phyloP scores from a whole-genome alignment of 805 yeast genomes.

The Kodamaea sagamina region DNA sequence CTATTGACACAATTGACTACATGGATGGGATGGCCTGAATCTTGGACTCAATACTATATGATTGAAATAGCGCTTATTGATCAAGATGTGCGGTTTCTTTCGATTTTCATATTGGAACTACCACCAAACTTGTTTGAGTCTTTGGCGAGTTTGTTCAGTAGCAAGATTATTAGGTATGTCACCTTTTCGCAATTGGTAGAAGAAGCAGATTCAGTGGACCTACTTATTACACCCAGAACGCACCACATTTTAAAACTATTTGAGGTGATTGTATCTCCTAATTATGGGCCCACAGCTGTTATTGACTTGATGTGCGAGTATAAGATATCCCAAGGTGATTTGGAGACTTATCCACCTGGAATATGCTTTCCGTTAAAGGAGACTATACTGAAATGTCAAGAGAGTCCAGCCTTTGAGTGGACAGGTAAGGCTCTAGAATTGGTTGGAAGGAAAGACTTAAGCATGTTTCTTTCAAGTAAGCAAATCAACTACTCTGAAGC shows the following conservation, averaged over 20 bases:
- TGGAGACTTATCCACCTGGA: slow-evolving; percentile 77
- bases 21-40: slow-evolving; percentile 75
- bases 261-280: slow-evolving; percentile 59
- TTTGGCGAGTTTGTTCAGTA: slow-evolving; percentile 50
- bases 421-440: slow-evolving; percentile 50
- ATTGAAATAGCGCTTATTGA: slow-evolving; percentile 37
- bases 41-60: slow-evolving; percentile 63
- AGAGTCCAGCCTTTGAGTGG: slow-evolving; percentile 51
- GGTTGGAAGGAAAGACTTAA: slow-evolving; percentile 69
- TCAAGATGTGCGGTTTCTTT: slow-evolving; percentile 39
- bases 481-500: slow-evolving; percentile 4
- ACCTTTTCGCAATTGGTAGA: slow-evolving; percentile 69
- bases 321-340: slow-evolving; percentile 48
- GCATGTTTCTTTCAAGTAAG: slow-evolving; percentile 25
- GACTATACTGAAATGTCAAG: slow-evolving; percentile 55
- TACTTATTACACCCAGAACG: slow-evolving; percentile 65
- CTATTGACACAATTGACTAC: slow-evolving; percentile 61
- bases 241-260: slow-evolving; percentile 58
- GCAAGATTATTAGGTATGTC: slow-evolving; percentile 52
- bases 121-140: slow-evolving; percentile 67
- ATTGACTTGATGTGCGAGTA: slow-evolving; percentile 63
- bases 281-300: slow-evolving; percentile 53
- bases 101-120: slow-evolving; percentile 46
- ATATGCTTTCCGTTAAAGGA: slow-evolving; percentile 67
- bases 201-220: slow-evolving; percentile 61